phyloP scores from a whole-genome alignment of 2,329 filamentous ascomycete species.

The Fusarium nanum region DNA sequence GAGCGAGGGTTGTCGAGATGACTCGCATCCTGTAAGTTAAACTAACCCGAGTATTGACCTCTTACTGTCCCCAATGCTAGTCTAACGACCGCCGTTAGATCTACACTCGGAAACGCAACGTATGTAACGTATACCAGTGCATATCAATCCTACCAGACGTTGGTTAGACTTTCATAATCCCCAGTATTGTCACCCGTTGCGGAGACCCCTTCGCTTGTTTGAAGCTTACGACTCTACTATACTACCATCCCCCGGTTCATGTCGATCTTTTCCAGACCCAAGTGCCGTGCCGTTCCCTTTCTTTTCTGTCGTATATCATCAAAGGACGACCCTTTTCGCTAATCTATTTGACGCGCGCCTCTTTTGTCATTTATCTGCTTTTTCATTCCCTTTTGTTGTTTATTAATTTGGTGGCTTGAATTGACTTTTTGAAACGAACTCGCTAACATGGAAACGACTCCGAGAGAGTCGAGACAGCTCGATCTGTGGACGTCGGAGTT shows the following conservation, averaged over 20 bases:
- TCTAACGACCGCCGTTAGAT: neutral
- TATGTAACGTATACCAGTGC: neutral
- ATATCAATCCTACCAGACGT: neutral
- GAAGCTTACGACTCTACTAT: conserved; percentile 7
- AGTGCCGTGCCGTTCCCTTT: neutral
- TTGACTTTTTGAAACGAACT: neutral
- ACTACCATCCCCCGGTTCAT: neutral
- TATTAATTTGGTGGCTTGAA: neutral
- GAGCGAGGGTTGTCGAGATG: neutral
- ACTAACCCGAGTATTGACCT: neutral
- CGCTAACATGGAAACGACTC: conserved; percentile 12
- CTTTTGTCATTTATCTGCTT: neutral
- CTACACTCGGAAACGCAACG: neutral
- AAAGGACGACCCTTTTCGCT: conserved; percentile 11
- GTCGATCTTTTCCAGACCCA: conserved; percentile 13
- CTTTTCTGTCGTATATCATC: conserved; percentile 23
- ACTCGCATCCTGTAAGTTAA: conserved; percentile 6
- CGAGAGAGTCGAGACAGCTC: conserved; percentile 28
- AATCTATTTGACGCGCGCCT: conserved; percentile 26
- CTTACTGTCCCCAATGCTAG: neutral
- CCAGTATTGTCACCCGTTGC: neutral
- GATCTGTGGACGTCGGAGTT: conserved; percentile 33
- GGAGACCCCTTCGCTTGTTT: neutral
- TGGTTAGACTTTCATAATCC: neutral
- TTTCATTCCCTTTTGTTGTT: neutral